Conservation (phyloP, 2,329 filamentous ascomycete species). For the Cladosporium sp. region DNA sequence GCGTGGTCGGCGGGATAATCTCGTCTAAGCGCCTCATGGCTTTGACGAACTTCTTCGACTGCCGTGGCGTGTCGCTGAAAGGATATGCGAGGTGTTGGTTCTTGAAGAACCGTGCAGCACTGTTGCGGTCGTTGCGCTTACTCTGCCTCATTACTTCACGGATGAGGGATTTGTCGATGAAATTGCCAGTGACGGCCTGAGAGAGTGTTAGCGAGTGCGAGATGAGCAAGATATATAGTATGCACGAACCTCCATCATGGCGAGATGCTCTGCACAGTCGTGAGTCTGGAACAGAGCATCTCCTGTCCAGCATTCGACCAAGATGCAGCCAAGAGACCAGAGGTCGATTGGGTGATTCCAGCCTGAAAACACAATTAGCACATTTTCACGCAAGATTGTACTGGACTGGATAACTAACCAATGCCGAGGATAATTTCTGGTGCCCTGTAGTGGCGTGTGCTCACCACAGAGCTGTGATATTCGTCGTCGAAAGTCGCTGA, state of each 20-base stretch:
- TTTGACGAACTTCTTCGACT: constrained; percentile 62
- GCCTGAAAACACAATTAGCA: constrained; percentile 27
- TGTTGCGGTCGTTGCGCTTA: constrained; percentile 28
- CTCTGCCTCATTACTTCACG: constrained; percentile 27
- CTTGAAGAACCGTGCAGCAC: constrained; percentile 28
- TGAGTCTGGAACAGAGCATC: constrained; percentile 66
- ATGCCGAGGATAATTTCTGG: constrained; percentile 65
- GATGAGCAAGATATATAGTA: no score
- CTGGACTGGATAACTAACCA: constrained; percentile 29
- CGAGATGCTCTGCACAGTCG: constrained; percentile 64
- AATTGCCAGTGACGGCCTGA: constrained; percentile 28
- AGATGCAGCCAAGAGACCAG: constrained; percentile 66
- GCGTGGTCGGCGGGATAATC: constrained; percentile 54
- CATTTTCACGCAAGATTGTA: not conserved
- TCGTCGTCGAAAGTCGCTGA: constrained; percentile 66
- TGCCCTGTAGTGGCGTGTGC: constrained; percentile 62
- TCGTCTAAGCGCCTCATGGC: constrained; percentile 62
- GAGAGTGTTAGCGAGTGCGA: not conserved
- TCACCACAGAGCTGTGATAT: constrained; percentile 65
- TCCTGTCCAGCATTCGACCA: constrained; percentile 66
- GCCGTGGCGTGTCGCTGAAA: constrained; percentile 58
- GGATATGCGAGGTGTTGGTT: constrained; percentile 58
- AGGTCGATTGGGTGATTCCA: constrained; percentile 67
- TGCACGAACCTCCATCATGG: constrained; percentile 59
- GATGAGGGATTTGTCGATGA: constrained; percentile 31